Evolutionary conservation across 768 basidiomycete species (phyloP).

Genomic region (Suillus discolor): DNA sequence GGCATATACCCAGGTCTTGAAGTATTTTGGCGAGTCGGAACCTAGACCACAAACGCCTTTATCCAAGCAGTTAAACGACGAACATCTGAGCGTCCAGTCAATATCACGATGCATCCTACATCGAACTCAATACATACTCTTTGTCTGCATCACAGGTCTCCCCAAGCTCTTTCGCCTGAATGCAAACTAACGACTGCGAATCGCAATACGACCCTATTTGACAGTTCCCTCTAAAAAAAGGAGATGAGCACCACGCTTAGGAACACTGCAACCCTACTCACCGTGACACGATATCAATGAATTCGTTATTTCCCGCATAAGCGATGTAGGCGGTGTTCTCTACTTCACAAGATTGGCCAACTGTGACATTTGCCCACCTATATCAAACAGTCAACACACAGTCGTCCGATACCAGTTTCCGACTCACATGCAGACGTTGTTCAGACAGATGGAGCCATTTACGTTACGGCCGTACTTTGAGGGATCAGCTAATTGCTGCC

Average conservation of each 20-base stretch:
- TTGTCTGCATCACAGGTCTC: slow-evolving; percentile 64
- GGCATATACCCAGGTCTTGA: slow-evolving; percentile 70
- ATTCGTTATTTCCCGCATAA: slow-evolving; percentile 59
- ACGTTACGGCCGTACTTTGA: slow-evolving; percentile 70
- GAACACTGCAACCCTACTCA: slow-evolving; percentile 30
- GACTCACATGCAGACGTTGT: slow-evolving; percentile 79
- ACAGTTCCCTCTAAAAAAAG: slow-evolving; percentile 66
- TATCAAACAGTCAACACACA: slow-evolving; percentile 5
- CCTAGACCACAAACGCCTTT: slow-evolving; percentile 62
- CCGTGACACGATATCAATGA: slow-evolving; percentile 83
- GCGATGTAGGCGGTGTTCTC: slow-evolving; percentile 84
- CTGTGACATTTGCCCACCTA: slow-evolving; percentile 81
- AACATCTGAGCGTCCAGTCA: slow-evolving; percentile 50
- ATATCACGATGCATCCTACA: slow-evolving; percentile 31
- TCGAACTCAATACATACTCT: slow-evolving; percentile 43
- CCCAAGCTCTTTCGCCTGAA: slow-evolving; percentile 57
- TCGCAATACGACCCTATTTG: slow-evolving; percentile 77
- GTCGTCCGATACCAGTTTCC: neutral
- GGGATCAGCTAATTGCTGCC: slow-evolving; percentile 59
- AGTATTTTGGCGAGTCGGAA: slow-evolving; percentile 62
- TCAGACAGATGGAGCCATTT: slow-evolving; percentile 85
- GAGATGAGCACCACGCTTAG: neutral
- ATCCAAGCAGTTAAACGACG: slow-evolving; percentile 71
- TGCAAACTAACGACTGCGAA: slow-evolving; percentile 55
- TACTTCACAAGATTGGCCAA: slow-evolving; percentile 61